Evolutionary conservation across 2,329 filamentous ascomycete species (phyloP).

Genomic region (Metarhizium humberi): DNA sequence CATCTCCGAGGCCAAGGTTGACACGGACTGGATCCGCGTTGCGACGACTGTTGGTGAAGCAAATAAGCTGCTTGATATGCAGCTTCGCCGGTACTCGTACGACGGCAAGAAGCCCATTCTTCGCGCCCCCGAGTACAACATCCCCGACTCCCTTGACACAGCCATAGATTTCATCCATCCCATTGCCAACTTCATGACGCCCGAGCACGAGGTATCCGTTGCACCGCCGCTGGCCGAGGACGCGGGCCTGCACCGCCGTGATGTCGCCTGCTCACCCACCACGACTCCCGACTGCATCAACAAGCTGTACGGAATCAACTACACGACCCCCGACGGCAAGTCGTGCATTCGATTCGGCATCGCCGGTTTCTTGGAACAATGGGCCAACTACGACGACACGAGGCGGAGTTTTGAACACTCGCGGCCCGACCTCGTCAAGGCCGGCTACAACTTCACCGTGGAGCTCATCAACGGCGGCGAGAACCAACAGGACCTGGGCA

Average conservation of each 20-base stretch:
- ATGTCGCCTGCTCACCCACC: constrained; percentile 3
- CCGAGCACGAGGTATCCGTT: constrained; percentile 19
- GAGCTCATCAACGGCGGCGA: constrained; percentile 32
- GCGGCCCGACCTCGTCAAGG: constrained; percentile 24
- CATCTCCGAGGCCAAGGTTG: constrained; percentile 20
- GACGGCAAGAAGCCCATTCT: constrained; percentile 26
- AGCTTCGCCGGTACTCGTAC: constrained; percentile 33
- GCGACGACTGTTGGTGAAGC: constrained; percentile 29
- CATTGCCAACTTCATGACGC: constrained; percentile 39
- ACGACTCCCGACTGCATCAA: constrained; percentile 32
- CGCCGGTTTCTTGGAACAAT: constrained; percentile 40
- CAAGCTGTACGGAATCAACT: constrained; percentile 36
- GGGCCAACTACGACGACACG: constrained; percentile 34
- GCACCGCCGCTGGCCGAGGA: neutral
- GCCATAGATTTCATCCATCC: constrained; percentile 38
- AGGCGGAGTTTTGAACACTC: constrained; percentile 26
- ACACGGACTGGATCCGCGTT: constrained; percentile 33
- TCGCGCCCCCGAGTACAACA: constrained; percentile 33
- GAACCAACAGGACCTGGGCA: constrained; percentile 29
- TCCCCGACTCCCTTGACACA: constrained; percentile 29
- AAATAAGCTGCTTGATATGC: constrained; percentile 30
- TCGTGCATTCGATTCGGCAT: constrained; percentile 33
- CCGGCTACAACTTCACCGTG: constrained; percentile 30
- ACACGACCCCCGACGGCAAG: constrained; percentile 16
- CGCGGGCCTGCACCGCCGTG: neutral